Percentiles rank a stretch among this genome's conserved stretches.
Conservation (phyloP, 2,329 filamentous ascomycete genomes). For the Myriosclerotinia duriaeana region DNA sequence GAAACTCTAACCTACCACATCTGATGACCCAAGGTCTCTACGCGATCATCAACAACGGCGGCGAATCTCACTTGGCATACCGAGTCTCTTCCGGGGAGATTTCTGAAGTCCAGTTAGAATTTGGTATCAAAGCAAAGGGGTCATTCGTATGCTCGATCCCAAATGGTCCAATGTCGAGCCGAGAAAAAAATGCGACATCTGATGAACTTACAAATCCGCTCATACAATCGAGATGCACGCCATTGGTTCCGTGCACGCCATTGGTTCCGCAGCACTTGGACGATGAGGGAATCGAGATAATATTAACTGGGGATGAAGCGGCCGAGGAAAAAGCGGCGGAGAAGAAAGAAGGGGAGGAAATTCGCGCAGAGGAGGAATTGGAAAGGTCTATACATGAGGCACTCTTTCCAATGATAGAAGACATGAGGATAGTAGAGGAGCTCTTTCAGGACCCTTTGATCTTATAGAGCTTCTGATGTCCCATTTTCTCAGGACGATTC, state of each 20-base stretch:
- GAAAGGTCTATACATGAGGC: constrained; percentile 70
- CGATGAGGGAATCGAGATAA: constrained; percentile 71
- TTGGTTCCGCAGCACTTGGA: constrained; percentile 72
- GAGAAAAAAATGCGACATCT: constrained; percentile 61
- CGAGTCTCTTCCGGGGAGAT: constrained; percentile 73
- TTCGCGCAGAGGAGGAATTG: constrained; percentile 67
- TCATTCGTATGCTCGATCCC: constrained; percentile 78
- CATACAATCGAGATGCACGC: constrained; percentile 68
- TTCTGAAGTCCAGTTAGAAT: constrained; percentile 70
- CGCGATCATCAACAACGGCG: constrained; percentile 69
- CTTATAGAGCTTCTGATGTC: too few species aligned
- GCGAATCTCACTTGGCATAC: constrained; percentile 76
- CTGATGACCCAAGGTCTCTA: constrained; percentile 76
- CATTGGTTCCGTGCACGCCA: constrained; percentile 73
- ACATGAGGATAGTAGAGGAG: accelerated
- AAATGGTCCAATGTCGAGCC: constrained; percentile 71
- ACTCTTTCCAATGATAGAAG: background rate
- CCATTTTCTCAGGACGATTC: too few species aligned
- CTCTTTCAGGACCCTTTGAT: background rate
- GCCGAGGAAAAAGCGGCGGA: constrained; percentile 58
- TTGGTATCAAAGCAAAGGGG: constrained; percentile 69
- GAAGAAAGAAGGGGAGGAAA: constrained; percentile 54
- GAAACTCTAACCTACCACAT: constrained; percentile 49
- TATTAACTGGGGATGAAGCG: constrained; percentile 72
- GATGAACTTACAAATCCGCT: constrained; percentile 74